Percentiles rank a stretch among this genome's conserved stretches.
These are phyloP conservation scores for Tricholoma flavovirens DNA, from an alignment of 768 basidiomycete species.

Conservation along the genomic window DNA sequence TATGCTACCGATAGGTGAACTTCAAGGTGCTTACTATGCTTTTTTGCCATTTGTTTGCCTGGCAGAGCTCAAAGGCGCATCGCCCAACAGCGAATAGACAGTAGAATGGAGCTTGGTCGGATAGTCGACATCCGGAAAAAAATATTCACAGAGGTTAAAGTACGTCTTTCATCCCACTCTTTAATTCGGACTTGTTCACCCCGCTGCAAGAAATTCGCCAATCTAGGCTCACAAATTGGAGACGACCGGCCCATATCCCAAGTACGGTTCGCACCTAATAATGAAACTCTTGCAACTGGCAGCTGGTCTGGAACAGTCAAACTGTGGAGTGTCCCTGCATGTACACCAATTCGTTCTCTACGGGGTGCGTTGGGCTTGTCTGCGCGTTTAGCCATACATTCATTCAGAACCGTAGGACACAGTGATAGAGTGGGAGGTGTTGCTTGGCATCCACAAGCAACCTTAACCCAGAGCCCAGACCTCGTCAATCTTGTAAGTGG, in stretches of 20 bases:
- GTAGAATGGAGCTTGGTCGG: constrained; percentile 77
- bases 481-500: constrained; percentile 85
- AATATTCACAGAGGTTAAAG: constrained; percentile 86
- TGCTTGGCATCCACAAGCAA: constrained; percentile 96
- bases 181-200: not conserved
- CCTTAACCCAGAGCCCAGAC: constrained; percentile 57
- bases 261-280: constrained; percentile 93
- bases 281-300: constrained; percentile 81
- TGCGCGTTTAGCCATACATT: constrained; percentile 7
- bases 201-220: constrained; percentile 68
- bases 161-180: constrained; percentile 27
- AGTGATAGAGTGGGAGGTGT: constrained; percentile 90
- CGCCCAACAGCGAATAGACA: constrained; percentile 89
- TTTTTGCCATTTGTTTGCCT: constrained; percentile 32
- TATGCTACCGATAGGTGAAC: constrained; percentile 47
- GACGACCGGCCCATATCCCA: constrained; percentile 92
- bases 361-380: constrained; percentile 46
- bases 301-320: constrained; percentile 96
- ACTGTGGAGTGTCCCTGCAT: constrained; percentile 92
- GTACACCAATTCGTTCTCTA: constrained; percentile 70
- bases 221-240: constrained; percentile 96
- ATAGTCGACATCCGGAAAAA: constrained; percentile 92
- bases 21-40: constrained; percentile 74
- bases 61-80: constrained; percentile 93
- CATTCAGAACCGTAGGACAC: constrained; percentile 52